Evolutionary conservation across 495 filamentous ascomycete species (phyloP).

Genomic region (Glarea lozoyensis): DNA sequence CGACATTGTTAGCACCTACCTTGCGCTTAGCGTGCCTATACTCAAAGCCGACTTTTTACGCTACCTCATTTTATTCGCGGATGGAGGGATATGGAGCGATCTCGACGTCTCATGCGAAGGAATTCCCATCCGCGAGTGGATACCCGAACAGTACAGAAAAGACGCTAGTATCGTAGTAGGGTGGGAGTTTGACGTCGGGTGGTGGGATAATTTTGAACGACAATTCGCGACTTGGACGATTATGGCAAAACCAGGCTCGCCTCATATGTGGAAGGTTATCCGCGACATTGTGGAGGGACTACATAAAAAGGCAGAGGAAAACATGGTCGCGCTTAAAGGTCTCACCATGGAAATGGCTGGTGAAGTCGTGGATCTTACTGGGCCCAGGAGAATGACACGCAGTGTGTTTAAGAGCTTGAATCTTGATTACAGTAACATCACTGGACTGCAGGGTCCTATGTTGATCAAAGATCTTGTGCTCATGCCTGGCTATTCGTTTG

Average conservation of each 20-base stretch:
- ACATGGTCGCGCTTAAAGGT: conserved; percentile 21
- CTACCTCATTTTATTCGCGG: conserved; percentile 47
- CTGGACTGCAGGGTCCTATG: conserved; percentile 2
- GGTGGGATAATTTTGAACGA: conserved; percentile 11
- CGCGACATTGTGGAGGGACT: conserved; percentile 25
- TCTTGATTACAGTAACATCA: conserved; percentile 2
- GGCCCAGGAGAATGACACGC: conserved; percentile 5
- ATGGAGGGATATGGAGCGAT: conserved; percentile 51
- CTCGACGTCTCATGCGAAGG: conserved; percentile 46
- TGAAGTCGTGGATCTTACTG: conserved; percentile 7
- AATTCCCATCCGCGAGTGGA: conserved; percentile 37
- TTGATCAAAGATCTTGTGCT: conserved; percentile 6
- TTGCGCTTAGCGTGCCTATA: conserved; percentile 34
- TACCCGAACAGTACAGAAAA: conserved; percentile 38
- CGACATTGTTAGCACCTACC: conserved; percentile 33
- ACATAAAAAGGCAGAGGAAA: conserved; percentile 19
- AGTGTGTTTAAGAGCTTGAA: conserved; percentile 7
- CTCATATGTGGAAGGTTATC: conserved; percentile 28
- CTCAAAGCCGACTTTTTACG: conserved; percentile 51
- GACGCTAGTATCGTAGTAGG: conserved; percentile 26
- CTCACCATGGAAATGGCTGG: conserved; percentile 15
- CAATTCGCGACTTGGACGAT: conserved; percentile 38
- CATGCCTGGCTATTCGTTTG: conserved; percentile 7
- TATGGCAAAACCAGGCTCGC: conserved; percentile 29
- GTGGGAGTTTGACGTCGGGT: conserved; percentile 26